These are phyloP conservation scores for Gliomastix tumulicola DNA, from an alignment of 2,329 filamentous ascomycete genomes.

Conservation along the genomic window DNA sequence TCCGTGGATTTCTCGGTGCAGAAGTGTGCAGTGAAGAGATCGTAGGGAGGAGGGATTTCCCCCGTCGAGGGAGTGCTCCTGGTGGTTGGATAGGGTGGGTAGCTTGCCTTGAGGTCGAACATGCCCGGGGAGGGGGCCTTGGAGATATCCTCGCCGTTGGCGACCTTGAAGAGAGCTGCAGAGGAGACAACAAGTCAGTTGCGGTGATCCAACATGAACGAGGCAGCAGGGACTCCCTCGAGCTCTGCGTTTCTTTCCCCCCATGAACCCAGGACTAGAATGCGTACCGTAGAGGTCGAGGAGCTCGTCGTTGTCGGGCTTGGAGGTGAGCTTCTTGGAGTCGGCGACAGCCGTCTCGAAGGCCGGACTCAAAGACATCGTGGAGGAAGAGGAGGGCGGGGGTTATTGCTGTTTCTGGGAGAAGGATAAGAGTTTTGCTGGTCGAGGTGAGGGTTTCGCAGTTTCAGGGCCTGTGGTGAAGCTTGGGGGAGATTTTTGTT, in stretches of 20 bases:
- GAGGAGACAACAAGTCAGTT: background rate
- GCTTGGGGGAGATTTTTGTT: too few relatives aligned
- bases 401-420: too few relatives aligned
- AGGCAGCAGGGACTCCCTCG: too few relatives aligned
- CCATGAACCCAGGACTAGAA: background rate
- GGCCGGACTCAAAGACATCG: conserved; percentile 31
- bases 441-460: too few relatives aligned
- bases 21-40: background rate
- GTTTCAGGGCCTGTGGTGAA: too few relatives aligned
- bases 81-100: background rate
- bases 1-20: too few relatives aligned
- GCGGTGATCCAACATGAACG: too few relatives aligned
- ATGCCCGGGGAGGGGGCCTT: conserved; percentile 54
- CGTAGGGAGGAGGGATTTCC: background rate
- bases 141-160: conserved; percentile 47
- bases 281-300: conserved; percentile 54
- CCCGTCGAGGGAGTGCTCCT: too few relatives aligned
- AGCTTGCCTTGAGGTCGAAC: conserved; percentile 60
- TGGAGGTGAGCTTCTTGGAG: conserved; percentile 60
- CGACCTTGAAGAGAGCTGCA: conserved; percentile 52
- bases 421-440: too few relatives aligned
- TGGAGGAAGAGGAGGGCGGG: too few relatives aligned
- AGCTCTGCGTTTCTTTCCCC: too few relatives aligned
- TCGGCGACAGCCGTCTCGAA: conserved; percentile 54
- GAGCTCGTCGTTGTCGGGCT: conserved; percentile 58